Percentiles rank a stretch among this genome's conserved stretches.
Evolutionary conservation across 1,139 yeast species (phyloP).

Genomic region (Debaryomyces psychrophilus): DNA sequence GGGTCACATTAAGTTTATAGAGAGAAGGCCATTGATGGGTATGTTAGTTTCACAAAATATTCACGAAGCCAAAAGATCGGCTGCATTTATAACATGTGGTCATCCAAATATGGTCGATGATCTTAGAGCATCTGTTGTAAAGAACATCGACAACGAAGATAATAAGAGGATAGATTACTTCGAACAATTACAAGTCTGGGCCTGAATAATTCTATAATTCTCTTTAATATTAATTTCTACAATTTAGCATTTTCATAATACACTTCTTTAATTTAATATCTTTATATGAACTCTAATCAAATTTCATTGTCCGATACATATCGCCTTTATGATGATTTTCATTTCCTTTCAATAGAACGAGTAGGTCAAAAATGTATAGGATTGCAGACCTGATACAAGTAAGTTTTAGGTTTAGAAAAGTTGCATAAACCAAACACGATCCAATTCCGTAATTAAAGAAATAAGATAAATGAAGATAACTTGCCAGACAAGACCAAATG

Average conservation of each 20-base stretch:
- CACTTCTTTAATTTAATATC: no score
- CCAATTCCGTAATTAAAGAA: no score
- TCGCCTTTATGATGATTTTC: no score
- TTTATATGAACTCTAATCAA: no score
- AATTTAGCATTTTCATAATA: background rate
- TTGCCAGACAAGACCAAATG: no score
- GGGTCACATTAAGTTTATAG: conserved; percentile 39
- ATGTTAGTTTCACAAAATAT: conserved; percentile 40
- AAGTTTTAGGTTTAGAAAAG: no score
- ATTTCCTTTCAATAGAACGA: no score
- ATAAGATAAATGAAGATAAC: no score
- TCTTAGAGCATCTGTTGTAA: conserved; percentile 38
- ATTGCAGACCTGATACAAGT: no score
- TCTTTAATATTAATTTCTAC: background rate
- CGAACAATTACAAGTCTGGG: conserved; percentile 52
- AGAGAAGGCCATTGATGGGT: conserved; percentile 49
- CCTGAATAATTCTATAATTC: conserved; percentile 18
- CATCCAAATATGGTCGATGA: conserved; percentile 56
- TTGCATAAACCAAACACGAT: no score
- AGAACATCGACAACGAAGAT: conserved; percentile 28
- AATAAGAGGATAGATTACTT: conserved; percentile 48
- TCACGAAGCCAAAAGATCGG: conserved; percentile 39
- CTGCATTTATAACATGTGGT: conserved; percentile 52
- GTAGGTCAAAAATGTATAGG: no score
- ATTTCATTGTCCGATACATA: no score